These are phyloP conservation scores for Puccinia novopanici DNA, from an alignment of 1,284 basidiomycete genomes.

Conservation along the genomic window DNA sequence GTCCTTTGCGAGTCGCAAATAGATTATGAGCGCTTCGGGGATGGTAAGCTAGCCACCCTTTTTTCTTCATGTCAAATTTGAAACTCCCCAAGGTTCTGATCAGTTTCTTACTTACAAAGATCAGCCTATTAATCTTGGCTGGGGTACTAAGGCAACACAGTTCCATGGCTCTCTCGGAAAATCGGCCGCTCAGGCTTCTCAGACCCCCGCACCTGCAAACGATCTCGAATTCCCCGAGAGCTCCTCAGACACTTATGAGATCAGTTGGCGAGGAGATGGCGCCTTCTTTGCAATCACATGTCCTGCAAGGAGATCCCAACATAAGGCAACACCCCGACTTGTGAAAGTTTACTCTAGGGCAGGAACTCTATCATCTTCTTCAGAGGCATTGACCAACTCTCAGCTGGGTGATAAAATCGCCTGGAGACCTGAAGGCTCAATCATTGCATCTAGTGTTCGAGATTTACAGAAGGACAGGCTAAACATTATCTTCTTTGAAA, in stretches of 20 bases:
- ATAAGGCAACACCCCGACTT: constrained; percentile 68
- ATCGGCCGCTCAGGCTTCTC: constrained; percentile 66
- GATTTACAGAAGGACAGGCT: constrained; percentile 69
- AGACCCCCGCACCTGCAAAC: constrained; percentile 51
- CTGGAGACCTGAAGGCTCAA: constrained; percentile 82
- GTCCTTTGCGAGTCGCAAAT: constrained; percentile 56
- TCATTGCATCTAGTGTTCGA: constrained; percentile 83
- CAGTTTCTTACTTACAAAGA: constrained; percentile 1
- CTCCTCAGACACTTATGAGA: constrained; percentile 17
- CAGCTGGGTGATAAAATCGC: constrained; percentile 79
- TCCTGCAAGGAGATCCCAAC: constrained; percentile 67
- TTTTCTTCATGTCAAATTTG: background rate
- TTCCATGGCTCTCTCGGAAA: constrained; percentile 97
- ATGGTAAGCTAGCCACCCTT: constrained; percentile 52
- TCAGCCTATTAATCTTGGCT: constrained; percentile 62
- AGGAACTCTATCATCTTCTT: constrained; percentile 77
- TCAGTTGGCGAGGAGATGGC: constrained; percentile 37
- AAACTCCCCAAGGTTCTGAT: background rate
- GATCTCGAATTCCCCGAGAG: constrained; percentile 63
- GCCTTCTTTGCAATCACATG: constrained; percentile 35
- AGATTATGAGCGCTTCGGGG: constrained; percentile 57
- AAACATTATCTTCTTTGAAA: constrained; percentile 87
- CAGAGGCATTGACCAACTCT: constrained; percentile 69
- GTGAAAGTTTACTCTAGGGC: constrained; percentile 80
- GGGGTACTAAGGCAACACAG: constrained; percentile 96